phyloP scores from a whole-genome alignment of 371 early-diverging fungal species.

The Circinella minor region DNA sequence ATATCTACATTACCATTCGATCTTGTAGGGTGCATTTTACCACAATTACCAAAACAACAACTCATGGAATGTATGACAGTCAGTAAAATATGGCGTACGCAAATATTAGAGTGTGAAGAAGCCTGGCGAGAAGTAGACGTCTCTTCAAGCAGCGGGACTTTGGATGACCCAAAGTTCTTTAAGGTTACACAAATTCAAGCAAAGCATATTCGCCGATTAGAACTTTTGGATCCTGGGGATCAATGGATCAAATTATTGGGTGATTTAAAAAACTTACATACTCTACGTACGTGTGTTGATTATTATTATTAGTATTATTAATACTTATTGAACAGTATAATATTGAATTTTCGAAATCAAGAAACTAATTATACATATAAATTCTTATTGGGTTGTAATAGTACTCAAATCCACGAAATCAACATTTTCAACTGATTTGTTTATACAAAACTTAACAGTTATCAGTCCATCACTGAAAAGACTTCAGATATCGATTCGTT shows the following conservation, averaged over 20 bases:
- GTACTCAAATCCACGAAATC: neutral
- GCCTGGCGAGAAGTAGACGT: neutral
- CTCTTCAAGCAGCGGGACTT: neutral
- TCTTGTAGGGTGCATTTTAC: neutral
- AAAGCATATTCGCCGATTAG: neutral
- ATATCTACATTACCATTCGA: neutral
- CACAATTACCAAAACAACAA: neutral
- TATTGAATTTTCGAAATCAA: no score
- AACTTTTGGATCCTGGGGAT: neutral
- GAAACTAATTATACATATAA: no score
- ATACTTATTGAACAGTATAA: no score
- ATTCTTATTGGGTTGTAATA: neutral
- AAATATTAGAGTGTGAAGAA: neutral
- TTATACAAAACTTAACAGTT: neutral
- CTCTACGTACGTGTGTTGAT: neutral
- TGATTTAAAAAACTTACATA: neutral
- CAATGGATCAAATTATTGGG: neutral
- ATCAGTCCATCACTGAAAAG: neutral
- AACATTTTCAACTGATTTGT: neutral
- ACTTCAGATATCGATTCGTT: neutral
- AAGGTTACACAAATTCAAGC: neutral
- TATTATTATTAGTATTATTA: neutral
- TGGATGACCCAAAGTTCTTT: neutral
- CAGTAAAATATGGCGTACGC: neutral
- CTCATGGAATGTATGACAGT: neutral